Evolutionary conservation across 192 early-diverging fungal species (phyloP).

Genomic region (Endogone sp.): DNA sequence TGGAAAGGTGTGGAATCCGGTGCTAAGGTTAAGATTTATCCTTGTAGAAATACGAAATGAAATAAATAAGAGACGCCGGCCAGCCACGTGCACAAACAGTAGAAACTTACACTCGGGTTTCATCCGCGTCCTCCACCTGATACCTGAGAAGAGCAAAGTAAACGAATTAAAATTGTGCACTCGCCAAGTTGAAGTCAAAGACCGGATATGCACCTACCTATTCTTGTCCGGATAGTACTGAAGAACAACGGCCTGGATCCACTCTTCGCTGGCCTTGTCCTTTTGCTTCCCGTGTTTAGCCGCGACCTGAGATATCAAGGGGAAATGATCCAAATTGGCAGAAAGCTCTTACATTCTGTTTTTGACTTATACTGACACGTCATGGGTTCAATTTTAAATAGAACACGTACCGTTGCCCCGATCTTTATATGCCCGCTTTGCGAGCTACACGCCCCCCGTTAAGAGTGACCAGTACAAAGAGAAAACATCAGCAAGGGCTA

Average conservation of each 20-base stretch:
- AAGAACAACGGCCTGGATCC: conserved; percentile 49
- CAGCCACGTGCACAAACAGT: background rate
- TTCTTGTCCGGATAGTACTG: conserved; percentile 42
- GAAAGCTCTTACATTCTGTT: background rate
- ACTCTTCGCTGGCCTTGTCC: conserved; percentile 42
- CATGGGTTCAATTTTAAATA: too few relatives aligned
- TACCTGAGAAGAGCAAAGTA: conserved; percentile 31
- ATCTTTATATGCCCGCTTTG: conserved; percentile 3
- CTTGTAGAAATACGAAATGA: too few relatives aligned
- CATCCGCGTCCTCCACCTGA: conserved; percentile 52
- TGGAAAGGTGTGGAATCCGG: conserved; percentile 1
- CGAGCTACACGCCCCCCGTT: background rate
- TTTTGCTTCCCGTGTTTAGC: conserved; percentile 47
- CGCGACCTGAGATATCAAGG: conserved; percentile 30
- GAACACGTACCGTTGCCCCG: conserved; percentile 7
- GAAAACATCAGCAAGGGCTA: background rate
- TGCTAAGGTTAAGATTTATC: too few relatives aligned
- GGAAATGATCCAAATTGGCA: background rate
- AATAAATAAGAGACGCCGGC: background rate
- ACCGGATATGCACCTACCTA: conserved; percentile 36
- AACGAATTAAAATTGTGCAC: background rate
- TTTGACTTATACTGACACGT: background rate
- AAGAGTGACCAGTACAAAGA: background rate
- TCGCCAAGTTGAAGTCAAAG: background rate
- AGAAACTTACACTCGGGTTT: too few relatives aligned